Base-by-base conservation (phyloP, 148 eudicot genomes). In the Fagopyrum esculentum region DNA sequence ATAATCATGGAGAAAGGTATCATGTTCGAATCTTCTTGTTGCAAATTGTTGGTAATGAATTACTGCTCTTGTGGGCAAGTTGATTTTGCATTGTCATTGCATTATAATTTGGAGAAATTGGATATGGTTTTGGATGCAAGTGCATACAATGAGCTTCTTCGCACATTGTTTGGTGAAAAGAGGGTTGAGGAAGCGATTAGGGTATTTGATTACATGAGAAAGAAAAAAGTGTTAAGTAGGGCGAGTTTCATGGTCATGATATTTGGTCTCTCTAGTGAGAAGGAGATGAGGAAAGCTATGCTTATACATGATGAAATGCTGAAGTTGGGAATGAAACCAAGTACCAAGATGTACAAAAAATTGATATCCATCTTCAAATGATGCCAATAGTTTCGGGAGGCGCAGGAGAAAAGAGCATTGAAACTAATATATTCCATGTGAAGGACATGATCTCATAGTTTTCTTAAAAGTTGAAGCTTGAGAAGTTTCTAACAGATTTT, bases 291-390 rank as follows among this genome's bases (percentile, higher is more conserved):
- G 74, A 87, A 78, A 83, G 98, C 97, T 48, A 94, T 94, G 93
- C 79, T 81, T 80, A 61, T 94, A 48, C 98, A 94, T 79, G 98
- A 90, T 83, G 93, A 91, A 68, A 91, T 94, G 98, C 70, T 91
- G 80, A 86, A 84, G 78, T 77, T 84, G 86, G 96, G 98, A 48
- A 85, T 91, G 57, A 90, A 89, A 81, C 98, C 97, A 16, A 83
- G 87, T 75, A 35, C 60, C 6, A 90, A 80, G 73, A 80, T 86
- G 17, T 94, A 94, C 78, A 94, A 82, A 74, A 87, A 79, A 29
- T 61, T 94, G 75, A 91, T 94, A 71, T 81, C 88, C 76, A 82
- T 86, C 60, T 94, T 94, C 75, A 83, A 75, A 81, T 93, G 77
- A 84, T 74, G 35, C n/a, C 5, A 19, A 29, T 55, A 30, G 13